These are phyloP conservation scores for Huntiella savannae DNA, from an alignment of 2,329 filamentous ascomycete species.

Conservation along the genomic window DNA sequence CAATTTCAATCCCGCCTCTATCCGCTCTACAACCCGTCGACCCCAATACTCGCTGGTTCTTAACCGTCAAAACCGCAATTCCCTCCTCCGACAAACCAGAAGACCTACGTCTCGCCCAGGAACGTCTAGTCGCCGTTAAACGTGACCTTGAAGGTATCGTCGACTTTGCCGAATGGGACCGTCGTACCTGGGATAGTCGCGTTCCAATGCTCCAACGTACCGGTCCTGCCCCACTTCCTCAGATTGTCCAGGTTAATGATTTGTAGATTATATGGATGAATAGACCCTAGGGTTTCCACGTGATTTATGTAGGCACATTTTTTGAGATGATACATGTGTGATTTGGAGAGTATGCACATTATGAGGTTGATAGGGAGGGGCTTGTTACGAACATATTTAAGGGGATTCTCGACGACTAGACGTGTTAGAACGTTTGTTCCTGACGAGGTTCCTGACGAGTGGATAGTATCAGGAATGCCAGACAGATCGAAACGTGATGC, in stretches of 20 bases:
- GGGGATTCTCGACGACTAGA: no score
- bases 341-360: no score
- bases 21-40: conserved; percentile 29
- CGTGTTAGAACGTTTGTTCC: no score
- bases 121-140: conserved; percentile 28
- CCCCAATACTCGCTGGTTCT: conserved; percentile 31
- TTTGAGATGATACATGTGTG: no score
- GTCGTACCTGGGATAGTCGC: conserved; percentile 34
- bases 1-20: conserved; percentile 25
- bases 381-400: no score
- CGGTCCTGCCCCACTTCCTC: conserved; percentile 18
- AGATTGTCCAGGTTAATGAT: conserved; percentile 13
- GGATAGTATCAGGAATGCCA: no score
- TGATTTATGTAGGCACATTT: no score
- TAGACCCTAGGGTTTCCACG: no score
- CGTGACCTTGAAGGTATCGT: conserved; percentile 32
- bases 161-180: conserved; percentile 31
- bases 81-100: conserved; percentile 38
- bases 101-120: conserved; percentile 34
- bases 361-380: no score
- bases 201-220: conserved; percentile 21
- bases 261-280: background rate
- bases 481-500: conserved; percentile 1
- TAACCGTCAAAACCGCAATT: conserved; percentile 34
- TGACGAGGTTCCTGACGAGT: no score